phyloP scores from a whole-genome alignment of 1,284 basidiomycete species.

The Melampsora americana region DNA sequence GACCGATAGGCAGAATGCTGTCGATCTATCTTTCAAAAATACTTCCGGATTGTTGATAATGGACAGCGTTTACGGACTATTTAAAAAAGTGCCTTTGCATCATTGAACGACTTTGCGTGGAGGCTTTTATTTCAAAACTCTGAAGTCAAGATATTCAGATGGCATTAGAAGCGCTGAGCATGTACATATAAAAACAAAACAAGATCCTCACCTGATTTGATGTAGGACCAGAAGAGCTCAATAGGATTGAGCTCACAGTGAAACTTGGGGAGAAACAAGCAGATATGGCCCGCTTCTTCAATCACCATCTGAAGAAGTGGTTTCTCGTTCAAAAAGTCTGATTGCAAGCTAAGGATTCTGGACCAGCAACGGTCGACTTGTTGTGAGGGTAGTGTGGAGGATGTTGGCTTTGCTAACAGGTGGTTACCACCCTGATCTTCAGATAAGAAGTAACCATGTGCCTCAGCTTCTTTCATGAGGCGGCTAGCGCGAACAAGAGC shows the following conservation, averaged over 20 bases:
- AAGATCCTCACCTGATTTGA: background rate
- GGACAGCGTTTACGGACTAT: too few species aligned
- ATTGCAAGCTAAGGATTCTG: background rate
- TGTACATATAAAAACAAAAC: too few species aligned
- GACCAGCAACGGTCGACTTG: background rate
- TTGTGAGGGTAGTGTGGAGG: background rate
- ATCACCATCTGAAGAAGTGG: constrained; percentile 1
- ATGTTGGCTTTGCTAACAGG: background rate
- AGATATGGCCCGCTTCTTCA: constrained; percentile 14
- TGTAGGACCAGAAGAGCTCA: constrained; percentile 18
- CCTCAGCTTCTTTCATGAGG: constrained; percentile 9
- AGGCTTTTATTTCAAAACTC: too few species aligned
- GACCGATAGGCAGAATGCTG: too few species aligned
- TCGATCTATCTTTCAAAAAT: too few species aligned
- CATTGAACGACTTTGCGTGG: too few species aligned
- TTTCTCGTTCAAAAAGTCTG: background rate
- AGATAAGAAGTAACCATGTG: background rate
- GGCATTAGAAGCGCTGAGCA: too few species aligned
- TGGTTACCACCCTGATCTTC: background rate
- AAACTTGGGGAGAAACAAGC: too few species aligned
- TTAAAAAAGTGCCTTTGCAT: too few species aligned
- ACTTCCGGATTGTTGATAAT: too few species aligned
- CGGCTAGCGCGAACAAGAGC: background rate
- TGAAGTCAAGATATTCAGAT: too few species aligned
- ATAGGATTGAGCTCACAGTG: constrained; percentile 18